These are phyloP conservation scores for Glomus cerebriforme DNA, from an alignment of 192 early-diverging fungal genomes.

Conservation along the genomic window DNA sequence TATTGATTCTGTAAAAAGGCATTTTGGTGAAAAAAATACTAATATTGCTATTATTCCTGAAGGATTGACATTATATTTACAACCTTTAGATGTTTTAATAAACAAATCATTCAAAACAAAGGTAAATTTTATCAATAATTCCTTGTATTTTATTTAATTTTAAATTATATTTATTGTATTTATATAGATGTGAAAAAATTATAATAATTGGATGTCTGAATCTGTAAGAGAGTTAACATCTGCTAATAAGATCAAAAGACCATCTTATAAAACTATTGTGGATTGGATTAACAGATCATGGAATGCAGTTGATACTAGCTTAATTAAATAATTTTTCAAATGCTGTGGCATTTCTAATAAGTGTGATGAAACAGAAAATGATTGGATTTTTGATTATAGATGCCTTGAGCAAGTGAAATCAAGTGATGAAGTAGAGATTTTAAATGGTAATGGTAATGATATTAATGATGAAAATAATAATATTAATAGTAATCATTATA, in stretches of 20 bases:
- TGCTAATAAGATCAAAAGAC: not conserved
- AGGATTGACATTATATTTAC: no score
- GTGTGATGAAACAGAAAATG: not conserved
- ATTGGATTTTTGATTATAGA: no score
- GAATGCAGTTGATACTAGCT: not conserved
- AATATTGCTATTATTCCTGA: no score
- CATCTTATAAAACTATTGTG: not conserved
- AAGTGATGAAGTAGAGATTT: no score
- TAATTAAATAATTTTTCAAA: not conserved
- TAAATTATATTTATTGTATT: not conserved
- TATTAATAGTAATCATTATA: no score
- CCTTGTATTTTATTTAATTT: no score
- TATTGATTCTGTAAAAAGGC: no score
- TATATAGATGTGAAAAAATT: not conserved
- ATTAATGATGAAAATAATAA: no score
- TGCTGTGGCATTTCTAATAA: conserved; percentile 11
- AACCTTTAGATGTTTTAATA: not conserved
- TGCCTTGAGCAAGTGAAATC: not conserved
- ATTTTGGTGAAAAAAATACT: no score
- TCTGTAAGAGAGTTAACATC: not conserved
- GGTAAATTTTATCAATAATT: not conserved
- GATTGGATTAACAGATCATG: conserved; percentile 3
- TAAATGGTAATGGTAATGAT: no score
- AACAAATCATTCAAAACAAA: not conserved
- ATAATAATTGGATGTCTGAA: conserved; percentile 5